Evolutionary conservation across 2,329 filamentous ascomycete genomes (phyloP), one percentile per base, ranked within the genome.

Genomic region (Aspergillus felis): DNA sequence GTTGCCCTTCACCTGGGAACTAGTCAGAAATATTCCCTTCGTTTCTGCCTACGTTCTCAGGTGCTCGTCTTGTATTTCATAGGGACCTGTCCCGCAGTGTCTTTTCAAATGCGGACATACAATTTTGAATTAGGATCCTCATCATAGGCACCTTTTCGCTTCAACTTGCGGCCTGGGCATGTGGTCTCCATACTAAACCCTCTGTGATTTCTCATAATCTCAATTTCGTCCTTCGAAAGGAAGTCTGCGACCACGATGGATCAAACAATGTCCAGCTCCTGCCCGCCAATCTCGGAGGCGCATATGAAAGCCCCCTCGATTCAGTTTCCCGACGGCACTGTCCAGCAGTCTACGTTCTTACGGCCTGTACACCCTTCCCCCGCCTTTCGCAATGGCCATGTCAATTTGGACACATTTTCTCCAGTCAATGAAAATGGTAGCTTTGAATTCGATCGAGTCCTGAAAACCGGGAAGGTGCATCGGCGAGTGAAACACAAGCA

Each of bases 401-500:
- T 85, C 27, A 79, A 78, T 27, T 71, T 88, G 47, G 86, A 89
- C 63, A 81, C 87, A 17, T 87, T 91, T 69, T 94, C 91, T 29
- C 91, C 92, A 4, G 91, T 97, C 62, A 96, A 93, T 71, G 88
- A 96, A 74, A 92, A 96, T 74, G 94, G 94, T 61, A 94, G 91
- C 74, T 99, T 96, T 73, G 92, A 94, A 69, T 96, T 95, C 69
- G 94, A 99, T 74, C 88, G 92, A 52, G 90, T 97, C 55, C 84
- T 97, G 73, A 97, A 96, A 78, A 87, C 88, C 57, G 92, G 93
- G 58, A 89, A 88, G 64, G 87, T 96, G 42, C 84, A 89, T 70
- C 96, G 96, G 76, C 86, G 93, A 65, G 95, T 92, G 20, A 89
- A 92, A 67, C 96, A 93, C 80, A 97, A 93, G 59, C 96, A 95